Evolutionary conservation across 306 rosid genomes (phyloP).

Genomic region (Dalbergia cochinchinensis): DNA sequence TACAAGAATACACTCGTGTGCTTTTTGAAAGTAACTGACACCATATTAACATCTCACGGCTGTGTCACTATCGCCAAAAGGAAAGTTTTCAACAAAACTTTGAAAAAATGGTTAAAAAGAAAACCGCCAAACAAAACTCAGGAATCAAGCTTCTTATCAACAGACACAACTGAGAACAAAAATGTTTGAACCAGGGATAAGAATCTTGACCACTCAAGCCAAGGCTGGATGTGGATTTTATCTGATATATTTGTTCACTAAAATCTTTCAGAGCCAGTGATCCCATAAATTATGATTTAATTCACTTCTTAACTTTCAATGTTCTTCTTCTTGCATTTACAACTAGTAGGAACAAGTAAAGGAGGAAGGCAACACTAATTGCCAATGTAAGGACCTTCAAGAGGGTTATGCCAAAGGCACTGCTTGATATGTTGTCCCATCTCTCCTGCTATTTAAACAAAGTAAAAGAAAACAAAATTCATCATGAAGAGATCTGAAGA

Average conservation of each 20-base stretch:
- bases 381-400: constrained; percentile 60
- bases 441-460: constrained; percentile 62
- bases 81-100: constrained; percentile 4
- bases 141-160: constrained; percentile 16
- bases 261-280: constrained; percentile 21
- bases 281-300: constrained; percentile 29
- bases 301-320: constrained; percentile 71
- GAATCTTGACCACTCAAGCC: background rate
- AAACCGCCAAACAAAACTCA: background rate
- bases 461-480: constrained; percentile 38
- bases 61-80: background rate
- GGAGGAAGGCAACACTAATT: constrained; percentile 49
- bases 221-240: too few relatives aligned
- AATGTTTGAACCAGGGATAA: background rate
- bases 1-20: background rate
- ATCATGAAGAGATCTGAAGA: background rate
- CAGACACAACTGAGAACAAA: constrained; percentile 27
- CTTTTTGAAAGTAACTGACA: background rate
- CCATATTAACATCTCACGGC: background rate
- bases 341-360: constrained; percentile 55
- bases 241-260: constrained; percentile 23
- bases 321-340: constrained; percentile 78
- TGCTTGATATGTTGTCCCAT: constrained; percentile 55
- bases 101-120: background rate
- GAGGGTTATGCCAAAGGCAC: constrained; percentile 39